Evolutionary conservation across 352 stramenopile genomes (phyloP).

Genomic region (Pythium plurisporium): DNA sequence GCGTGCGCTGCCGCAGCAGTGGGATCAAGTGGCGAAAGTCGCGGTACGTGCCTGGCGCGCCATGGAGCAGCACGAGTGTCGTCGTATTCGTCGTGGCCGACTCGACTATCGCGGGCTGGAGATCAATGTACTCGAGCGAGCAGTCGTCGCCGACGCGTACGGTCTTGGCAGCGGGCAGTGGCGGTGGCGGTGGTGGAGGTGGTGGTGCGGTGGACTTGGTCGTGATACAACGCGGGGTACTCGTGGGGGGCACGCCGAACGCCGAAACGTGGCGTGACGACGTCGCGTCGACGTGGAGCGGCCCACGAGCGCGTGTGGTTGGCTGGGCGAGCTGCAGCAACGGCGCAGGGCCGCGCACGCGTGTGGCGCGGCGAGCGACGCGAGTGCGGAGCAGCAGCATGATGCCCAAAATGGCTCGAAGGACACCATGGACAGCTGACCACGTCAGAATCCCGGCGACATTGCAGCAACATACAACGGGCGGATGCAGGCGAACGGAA

Average conservation of each 20-base stretch:
- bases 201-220: background rate
- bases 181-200: background rate
- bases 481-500: too few species aligned
- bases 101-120: background rate
- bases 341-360: background rate
- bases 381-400: background rate
- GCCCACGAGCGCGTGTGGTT: background rate
- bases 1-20: slow-evolving; percentile 27
- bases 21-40: slow-evolving; percentile 69
- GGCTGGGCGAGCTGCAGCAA: background rate
- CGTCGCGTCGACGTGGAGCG: background rate
- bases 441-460: slow-evolving; percentile 12
- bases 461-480: background rate
- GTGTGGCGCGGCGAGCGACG: background rate
- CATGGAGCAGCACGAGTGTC: slow-evolving; percentile 63
- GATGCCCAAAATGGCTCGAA: background rate
- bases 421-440: background rate
- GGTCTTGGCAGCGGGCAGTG: slow-evolving; percentile 1
- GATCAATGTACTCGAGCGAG: slow-evolving; percentile 20
- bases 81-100: background rate
- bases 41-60: slow-evolving; percentile 51
- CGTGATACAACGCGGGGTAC: background rate
- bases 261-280: slow-evolving; percentile 3
- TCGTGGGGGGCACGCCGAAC: too few species aligned
- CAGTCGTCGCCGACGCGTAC: slow-evolving; percentile 11